These are phyloP conservation scores for Monosporascus cannonballus DNA, from an alignment of 2,329 filamentous ascomycete genomes.

Conservation along the genomic window DNA sequence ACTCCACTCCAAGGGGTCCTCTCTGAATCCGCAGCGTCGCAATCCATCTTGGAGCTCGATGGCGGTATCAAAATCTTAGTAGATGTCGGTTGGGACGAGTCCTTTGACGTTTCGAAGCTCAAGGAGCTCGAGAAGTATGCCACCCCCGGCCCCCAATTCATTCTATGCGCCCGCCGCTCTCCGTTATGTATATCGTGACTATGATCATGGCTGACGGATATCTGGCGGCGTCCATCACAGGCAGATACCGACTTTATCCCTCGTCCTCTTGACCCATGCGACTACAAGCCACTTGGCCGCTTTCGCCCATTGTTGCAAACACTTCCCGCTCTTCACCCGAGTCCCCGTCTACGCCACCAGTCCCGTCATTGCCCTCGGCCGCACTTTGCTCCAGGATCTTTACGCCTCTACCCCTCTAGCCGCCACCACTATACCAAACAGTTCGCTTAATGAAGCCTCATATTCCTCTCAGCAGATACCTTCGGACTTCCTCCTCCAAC, in stretches of 20 bases:
- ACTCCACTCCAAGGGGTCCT: slow-evolving; percentile 88
- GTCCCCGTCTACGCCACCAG: slow-evolving; percentile 93
- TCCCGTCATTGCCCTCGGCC: slow-evolving; percentile 87
- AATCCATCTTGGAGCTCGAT: slow-evolving; percentile 95
- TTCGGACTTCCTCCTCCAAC: slow-evolving; percentile 54
- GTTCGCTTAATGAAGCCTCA: slow-evolving; percentile 61
- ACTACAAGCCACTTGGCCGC: slow-evolving; percentile 88
- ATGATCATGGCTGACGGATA: slow-evolving; percentile 14
- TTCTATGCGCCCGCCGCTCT: slow-evolving; percentile 5
- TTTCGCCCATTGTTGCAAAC: slow-evolving; percentile 94
- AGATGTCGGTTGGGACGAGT: slow-evolving; percentile 93
- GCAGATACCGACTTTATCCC: slow-evolving; percentile 83
- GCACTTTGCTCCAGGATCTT: slow-evolving; percentile 84
- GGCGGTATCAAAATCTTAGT: slow-evolving; percentile 93
- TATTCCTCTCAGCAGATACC: slow-evolving; percentile 46
- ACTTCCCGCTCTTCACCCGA: slow-evolving; percentile 84
- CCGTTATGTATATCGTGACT: neutral
- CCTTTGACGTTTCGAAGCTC: slow-evolving; percentile 76
- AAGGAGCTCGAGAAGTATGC: slow-evolving; percentile 82
- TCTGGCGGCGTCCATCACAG: slow-evolving; percentile 34
- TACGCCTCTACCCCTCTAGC: slow-evolving; percentile 88
- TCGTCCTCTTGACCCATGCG: slow-evolving; percentile 91
- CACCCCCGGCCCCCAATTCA: neutral
- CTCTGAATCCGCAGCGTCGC: slow-evolving; percentile 77
- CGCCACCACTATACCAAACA: slow-evolving; percentile 71